Percentiles rank a stretch among this genome's conserved stretches.
Conservation (phyloP, 495 filamentous ascomycete genomes). For the Lichenothelia convexa region DNA sequence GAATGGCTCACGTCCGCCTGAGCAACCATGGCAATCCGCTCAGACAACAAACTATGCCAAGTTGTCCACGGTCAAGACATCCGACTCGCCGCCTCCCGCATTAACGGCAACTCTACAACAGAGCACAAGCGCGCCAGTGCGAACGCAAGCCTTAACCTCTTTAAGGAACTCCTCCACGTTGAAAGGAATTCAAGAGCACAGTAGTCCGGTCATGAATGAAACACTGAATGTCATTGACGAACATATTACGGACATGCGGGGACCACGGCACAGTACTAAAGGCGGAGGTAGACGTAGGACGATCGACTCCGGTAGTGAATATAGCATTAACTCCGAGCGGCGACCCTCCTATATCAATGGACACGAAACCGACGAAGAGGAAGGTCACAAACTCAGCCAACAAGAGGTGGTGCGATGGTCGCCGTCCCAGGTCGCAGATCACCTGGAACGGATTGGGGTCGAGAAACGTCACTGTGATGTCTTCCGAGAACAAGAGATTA, state of each 20-base stretch:
- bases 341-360: slow-evolving; percentile 80
- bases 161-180: no score
- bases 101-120: no score
- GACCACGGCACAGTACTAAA: slow-evolving; percentile 40
- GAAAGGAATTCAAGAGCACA: no score
- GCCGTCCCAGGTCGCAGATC: slow-evolving; percentile 62
- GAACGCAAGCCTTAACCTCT: no score
- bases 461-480: slow-evolving; percentile 77
- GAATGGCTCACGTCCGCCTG: no score
- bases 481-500: slow-evolving; percentile 90
- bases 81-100: no score
- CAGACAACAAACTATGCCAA: no score
- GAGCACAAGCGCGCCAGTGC: no score
- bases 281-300: slow-evolving; percentile 34
- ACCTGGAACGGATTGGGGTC: slow-evolving; percentile 62
- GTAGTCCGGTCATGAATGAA: slow-evolving; percentile 81
- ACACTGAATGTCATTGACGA: slow-evolving; percentile 95
- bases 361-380: slow-evolving; percentile 33
- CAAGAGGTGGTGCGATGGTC: slow-evolving; percentile 40
- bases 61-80: no score
- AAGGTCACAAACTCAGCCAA: slow-evolving; percentile 22
- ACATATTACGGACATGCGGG: slow-evolving; percentile 88
- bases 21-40: no score
- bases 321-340: slow-evolving; percentile 59
- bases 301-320: slow-evolving; percentile 81